Conservation (phyloP, 2,329 filamentous ascomycete genomes). For the Diplodia scrobiculata region DNA sequence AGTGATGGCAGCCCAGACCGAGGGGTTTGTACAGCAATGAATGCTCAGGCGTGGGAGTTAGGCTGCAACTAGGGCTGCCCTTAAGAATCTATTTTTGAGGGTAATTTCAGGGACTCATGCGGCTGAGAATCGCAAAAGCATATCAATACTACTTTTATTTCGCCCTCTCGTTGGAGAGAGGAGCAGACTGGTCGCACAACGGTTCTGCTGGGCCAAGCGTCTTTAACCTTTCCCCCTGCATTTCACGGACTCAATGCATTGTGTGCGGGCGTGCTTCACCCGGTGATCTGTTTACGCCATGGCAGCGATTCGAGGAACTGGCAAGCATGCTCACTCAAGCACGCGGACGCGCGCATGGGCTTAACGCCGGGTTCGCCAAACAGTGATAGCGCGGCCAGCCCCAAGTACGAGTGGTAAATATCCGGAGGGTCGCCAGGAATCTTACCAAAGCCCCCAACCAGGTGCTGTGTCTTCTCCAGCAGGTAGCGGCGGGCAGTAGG, state of each 20-base stretch:
- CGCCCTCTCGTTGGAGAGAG: neutral
- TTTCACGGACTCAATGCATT: conserved; percentile 1
- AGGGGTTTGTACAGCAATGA: neutral
- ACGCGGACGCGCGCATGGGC: conserved; percentile 72
- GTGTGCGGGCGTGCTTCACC: conserved; percentile 6
- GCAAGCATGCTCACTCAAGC: conserved; percentile 65
- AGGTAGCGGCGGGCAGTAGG: conserved; percentile 72
- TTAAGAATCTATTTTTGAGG: conserved; percentile 3
- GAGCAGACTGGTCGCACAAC: neutral
- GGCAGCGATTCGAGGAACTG: conserved; percentile 42
- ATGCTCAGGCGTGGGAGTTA: neutral
- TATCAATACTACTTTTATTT: conserved; percentile 21
- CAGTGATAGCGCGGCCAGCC: conserved; percentile 75
- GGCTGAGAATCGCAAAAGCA: conserved; percentile 1
- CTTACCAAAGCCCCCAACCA: conserved; percentile 61
- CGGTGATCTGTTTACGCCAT: conserved; percentile 41
- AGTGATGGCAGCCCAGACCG: neutral
- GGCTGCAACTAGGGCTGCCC: neutral
- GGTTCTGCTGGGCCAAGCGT: conserved; percentile 5
- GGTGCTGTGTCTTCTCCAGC: conserved; percentile 81
- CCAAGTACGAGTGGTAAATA: conserved; percentile 87
- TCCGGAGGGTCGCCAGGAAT: conserved; percentile 57
- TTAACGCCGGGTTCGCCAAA: conserved; percentile 71
- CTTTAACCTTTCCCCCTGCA: neutral
- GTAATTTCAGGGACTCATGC: neutral